Conservation (phyloP, 2,329 filamentous ascomycete species). For the Lecanicillium sp. region DNA sequence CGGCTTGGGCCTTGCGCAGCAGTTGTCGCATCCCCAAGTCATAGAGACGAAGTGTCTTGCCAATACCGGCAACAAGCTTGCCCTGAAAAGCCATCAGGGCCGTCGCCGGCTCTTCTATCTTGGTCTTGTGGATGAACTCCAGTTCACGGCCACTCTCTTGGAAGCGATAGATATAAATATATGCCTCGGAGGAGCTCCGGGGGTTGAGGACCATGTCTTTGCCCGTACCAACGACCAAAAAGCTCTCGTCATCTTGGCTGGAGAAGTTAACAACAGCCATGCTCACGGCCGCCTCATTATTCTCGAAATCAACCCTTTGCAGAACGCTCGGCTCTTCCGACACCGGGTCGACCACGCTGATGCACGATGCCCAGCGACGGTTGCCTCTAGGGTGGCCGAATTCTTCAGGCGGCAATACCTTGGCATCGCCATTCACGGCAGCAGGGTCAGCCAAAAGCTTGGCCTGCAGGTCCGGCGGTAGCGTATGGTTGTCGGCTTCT, state of each 20-base stretch:
- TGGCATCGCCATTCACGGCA: constrained; percentile 65
- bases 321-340: constrained; percentile 63
- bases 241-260: constrained; percentile 81
- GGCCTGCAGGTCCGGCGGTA: constrained; percentile 72
- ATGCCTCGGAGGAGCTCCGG: constrained; percentile 69
- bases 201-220: constrained; percentile 82
- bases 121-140: constrained; percentile 95
- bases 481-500: constrained; percentile 85
- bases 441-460: constrained; percentile 67
- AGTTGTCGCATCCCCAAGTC: constrained; percentile 91
- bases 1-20: constrained; percentile 82
- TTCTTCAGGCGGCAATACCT: constrained; percentile 66
- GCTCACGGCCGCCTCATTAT: constrained; percentile 89
- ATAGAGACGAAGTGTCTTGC: constrained; percentile 76
- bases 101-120: constrained; percentile 79
- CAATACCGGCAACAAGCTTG: constrained; percentile 77
- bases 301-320: constrained; percentile 72
- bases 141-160: constrained; percentile 79
- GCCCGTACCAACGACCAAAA: constrained; percentile 89
- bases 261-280: constrained; percentile 79
- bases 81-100: constrained; percentile 94
- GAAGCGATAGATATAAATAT: constrained; percentile 88
- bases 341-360: constrained; percentile 83
- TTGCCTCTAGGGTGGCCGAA: constrained; percentile 83
- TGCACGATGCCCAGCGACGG: constrained; percentile 92